Conservation (phyloP, 108 stramenopile species). For the Nitzschia sp. region DNA sequence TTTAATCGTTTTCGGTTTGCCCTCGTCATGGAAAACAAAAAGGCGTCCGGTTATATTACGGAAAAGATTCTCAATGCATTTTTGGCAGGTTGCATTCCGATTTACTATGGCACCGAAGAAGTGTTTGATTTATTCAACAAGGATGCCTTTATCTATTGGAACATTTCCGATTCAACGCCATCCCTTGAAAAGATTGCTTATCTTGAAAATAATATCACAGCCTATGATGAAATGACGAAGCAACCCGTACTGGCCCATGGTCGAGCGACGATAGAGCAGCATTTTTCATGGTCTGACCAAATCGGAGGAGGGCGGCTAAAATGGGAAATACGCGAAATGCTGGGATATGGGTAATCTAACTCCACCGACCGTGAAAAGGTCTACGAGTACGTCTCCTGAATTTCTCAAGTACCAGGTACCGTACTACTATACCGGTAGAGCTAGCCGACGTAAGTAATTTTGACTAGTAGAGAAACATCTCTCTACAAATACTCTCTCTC, state of each 20-base stretch:
- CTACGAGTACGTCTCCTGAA: too few relatives aligned
- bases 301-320: constrained; percentile 40
- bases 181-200: constrained; percentile 36
- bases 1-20: constrained; percentile 39
- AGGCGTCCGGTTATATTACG: constrained; percentile 38
- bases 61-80: constrained; percentile 49
- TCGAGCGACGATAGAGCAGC: constrained; percentile 33
- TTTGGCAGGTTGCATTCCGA: constrained; percentile 48
- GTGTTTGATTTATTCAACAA: constrained; percentile 49
- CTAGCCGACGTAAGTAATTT: too few relatives aligned
- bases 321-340: neutral
- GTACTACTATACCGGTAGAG: too few relatives aligned
- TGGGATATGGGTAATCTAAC: too few relatives aligned
- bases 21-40: constrained; percentile 50
- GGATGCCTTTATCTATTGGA: constrained; percentile 49
- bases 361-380: too few relatives aligned
- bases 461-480: too few relatives aligned
- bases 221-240: constrained; percentile 26
- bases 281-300: constrained; percentile 34
- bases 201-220: constrained; percentile 36
- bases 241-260: constrained; percentile 44
- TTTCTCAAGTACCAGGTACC: too few relatives aligned
- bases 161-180: constrained; percentile 29
- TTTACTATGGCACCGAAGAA: constrained; percentile 56
- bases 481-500: too few relatives aligned